These are phyloP conservation scores for Filosporella fistucella DNA, from an alignment of 495 filamentous ascomycete genomes.

Conservation along the genomic window DNA sequence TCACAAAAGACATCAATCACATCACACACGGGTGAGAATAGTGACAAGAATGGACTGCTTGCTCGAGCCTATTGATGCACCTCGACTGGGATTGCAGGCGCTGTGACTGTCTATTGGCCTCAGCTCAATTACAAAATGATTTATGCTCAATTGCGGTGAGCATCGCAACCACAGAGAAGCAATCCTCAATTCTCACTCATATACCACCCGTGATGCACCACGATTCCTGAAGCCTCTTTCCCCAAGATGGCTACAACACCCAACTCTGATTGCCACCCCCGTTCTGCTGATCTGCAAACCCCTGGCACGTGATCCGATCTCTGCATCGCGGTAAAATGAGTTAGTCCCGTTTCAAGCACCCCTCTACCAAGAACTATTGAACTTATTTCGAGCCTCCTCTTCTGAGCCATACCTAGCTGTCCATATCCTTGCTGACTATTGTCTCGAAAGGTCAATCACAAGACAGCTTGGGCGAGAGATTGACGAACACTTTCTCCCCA, in stretches of 20 bases:
- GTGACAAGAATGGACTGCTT: no score
- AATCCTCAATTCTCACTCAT: no score
- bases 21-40: no score
- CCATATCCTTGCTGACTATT: constrained; percentile 17
- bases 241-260: neutral
- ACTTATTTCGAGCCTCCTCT: no score
- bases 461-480: constrained; percentile 18
- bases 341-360: no score
- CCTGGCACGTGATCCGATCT: no score
- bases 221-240: neutral
- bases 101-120: constrained; percentile 8
- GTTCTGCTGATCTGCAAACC: neutral
- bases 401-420: constrained; percentile 1
- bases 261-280: neutral
- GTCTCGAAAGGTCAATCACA: constrained; percentile 16
- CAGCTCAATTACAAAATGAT: constrained; percentile 8
- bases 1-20: no score
- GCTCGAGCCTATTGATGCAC: neutral
- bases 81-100: constrained; percentile 5
- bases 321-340: no score
- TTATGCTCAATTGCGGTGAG: constrained; percentile 7
- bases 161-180: no score
- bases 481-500: constrained; percentile 8
- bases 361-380: no score
- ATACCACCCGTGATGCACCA: no score